Conservation (phyloP, 805 yeast species). For the Yamadazyma laniorum region DNA sequence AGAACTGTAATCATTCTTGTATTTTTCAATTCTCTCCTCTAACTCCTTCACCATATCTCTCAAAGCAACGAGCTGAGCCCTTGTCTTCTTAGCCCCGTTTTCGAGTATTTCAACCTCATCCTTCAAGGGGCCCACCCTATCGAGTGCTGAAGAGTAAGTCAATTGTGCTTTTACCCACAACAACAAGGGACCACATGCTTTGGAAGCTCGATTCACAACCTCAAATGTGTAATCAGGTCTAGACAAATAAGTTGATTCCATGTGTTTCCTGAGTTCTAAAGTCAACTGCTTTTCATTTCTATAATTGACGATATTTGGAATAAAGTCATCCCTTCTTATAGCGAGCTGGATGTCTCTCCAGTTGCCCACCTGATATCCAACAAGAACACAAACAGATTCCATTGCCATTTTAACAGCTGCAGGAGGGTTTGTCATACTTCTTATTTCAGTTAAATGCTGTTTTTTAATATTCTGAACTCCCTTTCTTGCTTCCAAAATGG, state of each 20-base stretch:
- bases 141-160: constrained; percentile 68
- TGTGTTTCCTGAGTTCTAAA: constrained; percentile 47
- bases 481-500: constrained; percentile 75
- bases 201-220: constrained; percentile 82
- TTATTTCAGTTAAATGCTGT: constrained; percentile 83
- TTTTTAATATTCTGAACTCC: constrained; percentile 94
- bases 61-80: constrained; percentile 70
- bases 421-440: constrained; percentile 91
- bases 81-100: constrained; percentile 55
- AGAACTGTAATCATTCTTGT: constrained; percentile 65
- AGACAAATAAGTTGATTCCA: constrained; percentile 61
- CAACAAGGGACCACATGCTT: constrained; percentile 89
- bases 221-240: constrained; percentile 66
- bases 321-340: constrained; percentile 86
- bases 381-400: constrained; percentile 82
- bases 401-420: constrained; percentile 77
- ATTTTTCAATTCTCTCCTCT: constrained; percentile 62
- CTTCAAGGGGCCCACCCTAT: constrained; percentile 70
- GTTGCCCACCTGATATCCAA: constrained; percentile 61
- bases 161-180: constrained; percentile 91
- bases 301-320: constrained; percentile 74
- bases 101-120: constrained; percentile 64
- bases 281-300: constrained; percentile 61
- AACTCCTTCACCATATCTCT: constrained; percentile 79
- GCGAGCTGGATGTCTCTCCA: constrained; percentile 86